Evolutionary conservation across 768 basidiomycete species (phyloP).

Genomic region (Gloeophyllum trabeum): DNA sequence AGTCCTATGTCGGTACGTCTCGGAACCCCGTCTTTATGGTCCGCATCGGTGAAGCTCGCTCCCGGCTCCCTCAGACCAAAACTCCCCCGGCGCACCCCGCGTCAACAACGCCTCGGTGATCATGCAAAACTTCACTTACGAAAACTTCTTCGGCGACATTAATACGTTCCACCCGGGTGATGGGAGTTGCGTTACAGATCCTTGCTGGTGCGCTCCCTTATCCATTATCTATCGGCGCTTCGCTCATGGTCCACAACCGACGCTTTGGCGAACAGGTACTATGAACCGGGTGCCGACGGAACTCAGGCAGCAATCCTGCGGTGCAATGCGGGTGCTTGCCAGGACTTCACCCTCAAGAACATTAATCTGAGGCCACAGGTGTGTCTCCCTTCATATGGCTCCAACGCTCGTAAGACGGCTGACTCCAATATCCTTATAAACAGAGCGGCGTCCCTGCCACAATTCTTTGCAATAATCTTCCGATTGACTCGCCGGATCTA

Average conservation of each 20-base stretch:
- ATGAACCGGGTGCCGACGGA: not conserved
- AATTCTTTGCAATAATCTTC: not conserved
- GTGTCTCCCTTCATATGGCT: too few species aligned
- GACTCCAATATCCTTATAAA: too few species aligned
- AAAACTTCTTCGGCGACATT: not conserved
- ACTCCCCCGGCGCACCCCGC: not conserved
- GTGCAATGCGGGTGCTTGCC: not conserved
- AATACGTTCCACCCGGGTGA: not conserved
- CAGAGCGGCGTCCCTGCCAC: not conserved
- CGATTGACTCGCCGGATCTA: not conserved
- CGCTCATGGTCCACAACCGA: not conserved
- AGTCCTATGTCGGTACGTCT: not conserved
- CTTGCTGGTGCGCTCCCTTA: not conserved
- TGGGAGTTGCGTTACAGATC: not conserved
- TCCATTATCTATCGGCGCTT: not conserved
- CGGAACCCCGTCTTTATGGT: too few species aligned
- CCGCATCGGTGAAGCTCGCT: too few species aligned
- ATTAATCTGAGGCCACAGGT: not conserved
- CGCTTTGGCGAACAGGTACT: not conserved
- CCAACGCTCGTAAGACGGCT: too few species aligned
- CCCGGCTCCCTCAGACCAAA: not conserved
- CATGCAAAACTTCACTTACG: not conserved
- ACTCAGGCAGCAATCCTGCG: not conserved
- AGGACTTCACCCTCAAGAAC: not conserved
- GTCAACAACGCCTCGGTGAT: not conserved